These are phyloP conservation scores for Arthrinium puccinioides DNA, from an alignment of 2,329 filamentous ascomycete genomes.

Conservation along the genomic window DNA sequence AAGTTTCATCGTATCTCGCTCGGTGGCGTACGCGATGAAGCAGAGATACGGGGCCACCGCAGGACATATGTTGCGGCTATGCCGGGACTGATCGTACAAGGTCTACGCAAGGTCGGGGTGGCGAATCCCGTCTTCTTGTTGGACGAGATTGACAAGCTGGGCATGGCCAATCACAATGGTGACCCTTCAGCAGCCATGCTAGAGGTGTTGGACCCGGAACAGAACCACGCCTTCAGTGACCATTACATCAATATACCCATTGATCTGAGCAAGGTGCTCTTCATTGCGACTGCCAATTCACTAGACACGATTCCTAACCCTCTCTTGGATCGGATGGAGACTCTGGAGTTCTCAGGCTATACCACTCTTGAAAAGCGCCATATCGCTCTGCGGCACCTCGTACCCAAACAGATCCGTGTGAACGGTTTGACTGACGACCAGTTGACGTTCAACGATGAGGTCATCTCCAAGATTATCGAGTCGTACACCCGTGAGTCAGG, in stretches of 20 bases:
- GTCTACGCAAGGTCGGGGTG: constrained; percentile 90
- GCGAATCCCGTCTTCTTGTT: constrained; percentile 92
- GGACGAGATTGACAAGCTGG: constrained; percentile 97
- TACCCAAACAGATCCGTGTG: constrained; percentile 88
- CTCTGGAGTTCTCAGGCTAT: constrained; percentile 86
- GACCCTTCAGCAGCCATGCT: constrained; percentile 97
- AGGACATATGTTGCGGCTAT: constrained; percentile 98
- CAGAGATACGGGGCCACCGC: constrained; percentile 90
- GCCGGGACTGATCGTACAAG: constrained; percentile 91
- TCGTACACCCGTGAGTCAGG: constrained; percentile 94
- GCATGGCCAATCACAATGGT: constrained; percentile 83
- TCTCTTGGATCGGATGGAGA: constrained; percentile 94
- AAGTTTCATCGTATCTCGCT: constrained; percentile 97
- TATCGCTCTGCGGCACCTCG: constrained; percentile 86
- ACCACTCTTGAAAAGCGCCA: constrained; percentile 95
- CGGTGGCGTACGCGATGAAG: constrained; percentile 91
- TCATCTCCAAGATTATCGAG: constrained; percentile 92
- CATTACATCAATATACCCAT: constrained; percentile 96
- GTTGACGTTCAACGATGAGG: constrained; percentile 70
- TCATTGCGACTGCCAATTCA: constrained; percentile 94
- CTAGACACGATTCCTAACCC: constrained; percentile 94
- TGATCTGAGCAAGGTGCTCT: constrained; percentile 91
- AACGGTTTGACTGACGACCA: constrained; percentile 78
- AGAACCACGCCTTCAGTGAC: constrained; percentile 90
- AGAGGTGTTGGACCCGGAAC: constrained; percentile 93